Percentiles rank a stretch among this genome's conserved stretches.
phyloP scores from a whole-genome alignment of 2,329 filamentous ascomycete species.

The Xylaria sp. region DNA sequence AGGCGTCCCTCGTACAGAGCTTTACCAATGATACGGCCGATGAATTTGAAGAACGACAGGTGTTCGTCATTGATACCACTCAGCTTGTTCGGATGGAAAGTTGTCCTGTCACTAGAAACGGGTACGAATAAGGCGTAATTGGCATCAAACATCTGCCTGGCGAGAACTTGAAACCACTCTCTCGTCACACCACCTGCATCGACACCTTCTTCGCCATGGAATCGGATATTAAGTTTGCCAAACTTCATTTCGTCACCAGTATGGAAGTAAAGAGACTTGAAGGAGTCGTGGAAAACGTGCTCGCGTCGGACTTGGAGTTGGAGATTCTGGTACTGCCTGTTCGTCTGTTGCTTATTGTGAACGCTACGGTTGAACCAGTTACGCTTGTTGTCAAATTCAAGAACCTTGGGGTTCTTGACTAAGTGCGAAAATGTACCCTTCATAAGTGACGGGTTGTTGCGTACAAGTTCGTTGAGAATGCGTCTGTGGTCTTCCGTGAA shows the following conservation, averaged over 20 bases:
- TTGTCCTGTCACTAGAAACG: conserved; percentile 95
- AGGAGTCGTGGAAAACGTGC: conserved; percentile 97
- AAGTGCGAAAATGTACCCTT: conserved; percentile 94
- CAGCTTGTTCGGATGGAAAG: conserved; percentile 96
- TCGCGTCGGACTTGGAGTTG: conserved; percentile 91
- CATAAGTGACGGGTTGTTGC: conserved; percentile 97
- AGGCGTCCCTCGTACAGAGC: conserved; percentile 95
- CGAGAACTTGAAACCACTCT: conserved; percentile 98
- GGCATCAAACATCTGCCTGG: conserved; percentile 98
- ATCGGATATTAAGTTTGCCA: conserved; percentile 96
- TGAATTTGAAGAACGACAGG: conserved; percentile 98
- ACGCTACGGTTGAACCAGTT: conserved; percentile 98
- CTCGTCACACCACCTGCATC: conserved; percentile 96
- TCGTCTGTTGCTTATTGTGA: conserved; percentile 73
- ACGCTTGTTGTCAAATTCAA: conserved; percentile 99
- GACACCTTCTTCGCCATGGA: conserved; percentile 96
- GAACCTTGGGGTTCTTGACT: conserved; percentile 97
- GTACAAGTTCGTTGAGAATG: conserved; percentile 95
- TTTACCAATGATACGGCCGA: conserved; percentile 97
- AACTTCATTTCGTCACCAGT: conserved; percentile 97
- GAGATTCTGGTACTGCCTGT: conserved; percentile 70
- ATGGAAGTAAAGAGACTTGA: conserved; percentile 98
- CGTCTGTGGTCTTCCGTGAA: conserved; percentile 98
- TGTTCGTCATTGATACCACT: conserved; percentile 96
- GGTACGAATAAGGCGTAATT: conserved; percentile 97